Conservation (phyloP, 225 moss, liverwort and hornwort species). For the Takakia lepidozioides region DNA sequence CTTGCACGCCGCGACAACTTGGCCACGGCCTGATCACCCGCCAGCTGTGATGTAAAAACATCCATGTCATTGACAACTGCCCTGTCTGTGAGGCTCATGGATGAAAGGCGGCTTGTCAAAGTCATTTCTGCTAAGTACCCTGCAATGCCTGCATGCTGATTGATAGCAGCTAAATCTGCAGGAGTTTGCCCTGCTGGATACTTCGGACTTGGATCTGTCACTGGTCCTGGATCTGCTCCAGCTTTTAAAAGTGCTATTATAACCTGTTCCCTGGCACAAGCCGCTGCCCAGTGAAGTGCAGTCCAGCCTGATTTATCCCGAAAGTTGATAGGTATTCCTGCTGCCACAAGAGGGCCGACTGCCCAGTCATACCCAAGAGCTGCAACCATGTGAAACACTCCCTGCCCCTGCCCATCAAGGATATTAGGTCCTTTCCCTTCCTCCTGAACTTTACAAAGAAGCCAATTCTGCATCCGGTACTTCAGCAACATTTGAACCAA, state of each 20-base stretch:
- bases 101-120: constrained; percentile 52
- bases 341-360: constrained; percentile 42
- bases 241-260: constrained; percentile 60
- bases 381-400: constrained; percentile 77
- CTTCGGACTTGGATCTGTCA: constrained; percentile 60
- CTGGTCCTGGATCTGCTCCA: constrained; percentile 58
- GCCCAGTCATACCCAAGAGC: constrained; percentile 93
- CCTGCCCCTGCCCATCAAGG: constrained; percentile 70
- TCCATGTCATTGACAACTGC: constrained; percentile 17
- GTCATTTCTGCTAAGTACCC: constrained; percentile 77
- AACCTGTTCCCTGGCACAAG: constrained; percentile 70
- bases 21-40: constrained; percentile 22
- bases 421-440: constrained; percentile 68
- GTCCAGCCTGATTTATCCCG: constrained; percentile 80
- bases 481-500: constrained; percentile 61
- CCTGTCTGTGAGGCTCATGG: constrained; percentile 46
- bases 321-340: constrained; percentile 73
- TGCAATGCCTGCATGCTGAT: constrained; percentile 78
- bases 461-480: constrained; percentile 63
- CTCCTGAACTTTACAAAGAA: constrained; percentile 39
- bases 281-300: constrained; percentile 90
- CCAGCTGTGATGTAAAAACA: constrained; percentile 24
- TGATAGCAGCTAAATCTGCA: constrained; percentile 58
- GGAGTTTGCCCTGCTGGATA: constrained; percentile 69
- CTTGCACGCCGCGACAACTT: constrained; percentile 39